Base-by-base conservation (phyloP, 257 asterid genomes). In the Jaltomata sinuosa region DNA sequence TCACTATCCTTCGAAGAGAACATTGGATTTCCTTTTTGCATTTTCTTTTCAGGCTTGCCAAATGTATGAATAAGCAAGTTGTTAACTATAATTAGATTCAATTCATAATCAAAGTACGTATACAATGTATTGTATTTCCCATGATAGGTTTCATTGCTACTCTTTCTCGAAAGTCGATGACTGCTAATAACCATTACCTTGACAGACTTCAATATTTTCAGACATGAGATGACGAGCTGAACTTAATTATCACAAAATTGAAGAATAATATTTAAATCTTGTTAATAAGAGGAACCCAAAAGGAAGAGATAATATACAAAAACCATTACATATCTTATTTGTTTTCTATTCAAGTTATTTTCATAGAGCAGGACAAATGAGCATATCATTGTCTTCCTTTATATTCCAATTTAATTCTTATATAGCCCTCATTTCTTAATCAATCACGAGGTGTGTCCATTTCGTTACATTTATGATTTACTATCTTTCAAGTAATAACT, bases 401-500 rank as follows among this genome's bases (percentile, higher is more conserved):
- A 14, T 21, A 29, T 52, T 65, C 64, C 80, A 50, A 74, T 74
- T 45, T 74, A 45, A 45, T 74, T 42, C 77, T 68, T 47, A 14
- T 29, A 62, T 29, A 80, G 59, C 74, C 71, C 55, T 83, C 14
- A 68, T 82, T 55, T 52, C 52, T 34, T 18, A 72, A 83, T 84
- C 65, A 79, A 80, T 79, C 81, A 45, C 65, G 82, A 79, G 45
- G 57, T 15, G 21, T 42, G 81, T 31, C 84, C 29, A 34, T 45
- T 59, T 81, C 55, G 36, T 49, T 67, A 27, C 69, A 79, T 86
- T 83, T 55, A 71, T 72, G n/a, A 68, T 55, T 79, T 45, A 36
- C 55, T 77, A 62, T 77, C 57, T 80, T 53, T n/a, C 67, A 83
- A 50, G 65, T 22, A 25, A 42, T 81, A 86, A 79, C 79, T 76